Evolutionary conservation across 345 rosid species (phyloP).

Genomic region (Adansonia digitata): DNA sequence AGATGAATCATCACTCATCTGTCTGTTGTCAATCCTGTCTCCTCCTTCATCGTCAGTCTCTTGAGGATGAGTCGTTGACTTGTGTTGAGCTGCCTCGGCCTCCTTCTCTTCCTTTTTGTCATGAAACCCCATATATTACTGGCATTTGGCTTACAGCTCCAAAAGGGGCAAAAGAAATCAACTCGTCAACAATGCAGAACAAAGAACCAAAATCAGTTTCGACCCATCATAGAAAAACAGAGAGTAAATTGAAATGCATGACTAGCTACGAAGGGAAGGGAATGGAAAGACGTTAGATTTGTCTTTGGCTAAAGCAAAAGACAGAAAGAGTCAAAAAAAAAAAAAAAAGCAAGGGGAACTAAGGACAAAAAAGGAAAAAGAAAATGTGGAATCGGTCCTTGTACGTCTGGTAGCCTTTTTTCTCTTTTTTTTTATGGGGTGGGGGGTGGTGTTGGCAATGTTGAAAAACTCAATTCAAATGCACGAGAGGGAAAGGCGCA

Average conservation of each 20-base stretch:
- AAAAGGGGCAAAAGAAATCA: constrained; percentile 49
- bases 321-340: constrained; percentile 1
- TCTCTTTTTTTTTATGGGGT: too few relatives aligned
- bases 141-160: constrained; percentile 36
- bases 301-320: constrained; percentile 10
- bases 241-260: too few relatives aligned
- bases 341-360: neutral
- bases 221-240: neutral
- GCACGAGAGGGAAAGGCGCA: constrained; percentile 1
- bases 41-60: constrained; percentile 27
- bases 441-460: too few relatives aligned
- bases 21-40: constrained; percentile 33
- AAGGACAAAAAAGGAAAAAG: neutral
- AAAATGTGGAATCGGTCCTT: neutral
- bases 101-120: constrained; percentile 12
- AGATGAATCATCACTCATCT: constrained; percentile 47
- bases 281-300: neutral
- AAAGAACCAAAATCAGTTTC: neutral
- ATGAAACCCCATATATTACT: constrained; percentile 57
- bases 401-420: constrained; percentile 1
- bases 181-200: constrained; percentile 24
- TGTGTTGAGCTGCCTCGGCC: neutral
- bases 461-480: constrained; percentile 17
- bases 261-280: too few relatives aligned
- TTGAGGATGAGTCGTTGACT: constrained; percentile 7